These are phyloP conservation scores for Sphagnum fallax DNA, from an alignment of 228 moss, liverwort and hornwort genomes.

Conservation along the genomic window DNA sequence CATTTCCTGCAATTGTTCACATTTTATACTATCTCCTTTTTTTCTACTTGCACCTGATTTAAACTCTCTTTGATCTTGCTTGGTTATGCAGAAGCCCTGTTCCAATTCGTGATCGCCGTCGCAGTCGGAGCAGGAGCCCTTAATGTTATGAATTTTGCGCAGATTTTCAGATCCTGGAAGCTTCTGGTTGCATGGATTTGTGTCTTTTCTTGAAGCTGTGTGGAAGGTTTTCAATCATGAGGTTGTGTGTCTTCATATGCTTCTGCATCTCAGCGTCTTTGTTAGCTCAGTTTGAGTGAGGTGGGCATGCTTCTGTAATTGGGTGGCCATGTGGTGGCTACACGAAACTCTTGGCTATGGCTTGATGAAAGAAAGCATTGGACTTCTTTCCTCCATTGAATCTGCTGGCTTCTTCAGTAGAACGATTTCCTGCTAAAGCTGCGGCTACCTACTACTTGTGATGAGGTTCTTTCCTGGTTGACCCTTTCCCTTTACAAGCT, in stretches of 20 bases:
- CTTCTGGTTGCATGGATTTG: slow-evolving; percentile 31
- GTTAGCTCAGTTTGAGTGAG: slow-evolving; percentile 77
- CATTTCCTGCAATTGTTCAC: neutral
- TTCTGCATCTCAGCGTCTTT: slow-evolving; percentile 70
- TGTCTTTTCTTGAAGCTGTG: slow-evolving; percentile 42
- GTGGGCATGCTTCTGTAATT: slow-evolving; percentile 80
- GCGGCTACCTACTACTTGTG: slow-evolving; percentile 83
- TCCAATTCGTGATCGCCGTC: slow-evolving; percentile 76
- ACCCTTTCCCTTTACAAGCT: slow-evolving; percentile 56
- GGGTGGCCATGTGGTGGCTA: slow-evolving; percentile 79
- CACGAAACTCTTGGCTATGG: slow-evolving; percentile 74
- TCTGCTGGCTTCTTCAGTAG: slow-evolving; percentile 87
- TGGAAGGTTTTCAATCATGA: slow-evolving; percentile 48
- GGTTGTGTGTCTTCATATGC: slow-evolving; percentile 65
- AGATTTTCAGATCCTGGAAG: slow-evolving; percentile 11
- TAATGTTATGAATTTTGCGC: slow-evolving; percentile 5
- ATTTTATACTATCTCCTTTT: neutral
- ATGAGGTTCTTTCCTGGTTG: slow-evolving; percentile 81
- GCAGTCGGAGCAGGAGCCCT: slow-evolving; percentile 92
- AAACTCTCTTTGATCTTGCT: neutral
- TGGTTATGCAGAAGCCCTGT: slow-evolving; percentile 67
- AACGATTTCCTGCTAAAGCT: slow-evolving; percentile 86
- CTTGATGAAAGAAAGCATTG: slow-evolving; percentile 70
- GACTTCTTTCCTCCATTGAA: slow-evolving; percentile 60
- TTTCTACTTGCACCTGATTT: neutral